Percentiles rank a stretch among this genome's conserved stretches.
phyloP scores from a whole-genome alignment of 2,329 filamentous ascomycete genomes.

The Pyrenophora graminea region DNA sequence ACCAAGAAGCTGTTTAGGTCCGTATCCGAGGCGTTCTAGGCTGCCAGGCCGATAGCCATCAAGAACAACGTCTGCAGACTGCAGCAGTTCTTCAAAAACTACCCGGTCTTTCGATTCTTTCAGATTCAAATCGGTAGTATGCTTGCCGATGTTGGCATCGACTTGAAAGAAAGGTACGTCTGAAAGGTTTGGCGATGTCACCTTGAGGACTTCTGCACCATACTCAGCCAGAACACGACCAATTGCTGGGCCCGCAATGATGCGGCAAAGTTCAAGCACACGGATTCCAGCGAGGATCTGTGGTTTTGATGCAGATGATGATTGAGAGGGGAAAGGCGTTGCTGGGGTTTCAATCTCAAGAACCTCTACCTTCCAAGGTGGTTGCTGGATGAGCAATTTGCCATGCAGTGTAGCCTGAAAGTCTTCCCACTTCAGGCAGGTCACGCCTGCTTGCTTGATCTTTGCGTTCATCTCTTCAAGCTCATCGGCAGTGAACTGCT shows the following conservation, averaged over 20 bases:
- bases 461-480: slow-evolving; percentile 50
- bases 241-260: slow-evolving; percentile 76
- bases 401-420: slow-evolving; percentile 49
- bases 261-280: slow-evolving; percentile 74
- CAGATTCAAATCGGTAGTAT: slow-evolving; percentile 66
- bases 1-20: slow-evolving; percentile 58
- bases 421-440: slow-evolving; percentile 48
- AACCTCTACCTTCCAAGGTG: slow-evolving; percentile 55
- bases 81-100: slow-evolving; percentile 63
- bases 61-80: slow-evolving; percentile 67
- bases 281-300: slow-evolving; percentile 63
- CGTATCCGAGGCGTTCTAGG: slow-evolving; percentile 66
- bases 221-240: slow-evolving; percentile 74
- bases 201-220: slow-evolving; percentile 73
- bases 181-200: slow-evolving; percentile 69
- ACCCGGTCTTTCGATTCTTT: slow-evolving; percentile 58
- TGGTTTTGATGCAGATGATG: slow-evolving; percentile 43
- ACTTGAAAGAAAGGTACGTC: slow-evolving; percentile 75
- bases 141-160: slow-evolving; percentile 74
- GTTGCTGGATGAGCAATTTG: slow-evolving; percentile 46
- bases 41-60: slow-evolving; percentile 72
- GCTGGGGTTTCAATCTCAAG: slow-evolving; percentile 59
- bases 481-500: slow-evolving; percentile 44
- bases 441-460: slow-evolving; percentile 50
- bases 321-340: slow-evolving; percentile 51